Evolutionary conservation across 2,329 filamentous ascomycete species (phyloP).

Genomic region (Chaetomiaceae sp.): DNA sequence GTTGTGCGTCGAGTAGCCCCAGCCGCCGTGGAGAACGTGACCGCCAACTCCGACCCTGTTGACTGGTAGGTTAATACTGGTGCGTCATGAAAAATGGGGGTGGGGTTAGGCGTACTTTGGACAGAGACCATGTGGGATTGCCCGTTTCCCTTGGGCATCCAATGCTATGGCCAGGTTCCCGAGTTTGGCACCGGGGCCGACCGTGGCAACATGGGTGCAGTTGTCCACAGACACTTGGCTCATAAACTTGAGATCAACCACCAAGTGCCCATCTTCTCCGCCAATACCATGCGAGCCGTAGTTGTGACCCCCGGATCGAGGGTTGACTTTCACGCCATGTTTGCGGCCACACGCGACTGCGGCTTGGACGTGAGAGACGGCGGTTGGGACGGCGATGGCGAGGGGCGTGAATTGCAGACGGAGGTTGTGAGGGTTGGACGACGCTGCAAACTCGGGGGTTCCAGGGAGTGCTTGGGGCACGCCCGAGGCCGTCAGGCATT

Average conservation of each 20-base stretch:
- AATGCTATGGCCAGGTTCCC: conserved; percentile 40
- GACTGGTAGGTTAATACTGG: no score
- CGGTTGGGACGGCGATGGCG: conserved; percentile 39
- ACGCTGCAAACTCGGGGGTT: not conserved
- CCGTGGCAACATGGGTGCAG: conserved; percentile 33
- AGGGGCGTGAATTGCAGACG: conserved; percentile 32
- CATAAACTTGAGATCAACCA: conserved; percentile 41
- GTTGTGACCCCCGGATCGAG: conserved; percentile 45
- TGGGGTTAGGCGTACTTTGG: conserved; percentile 34
- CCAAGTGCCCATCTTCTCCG: conserved; percentile 41
- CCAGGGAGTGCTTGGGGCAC: not conserved
- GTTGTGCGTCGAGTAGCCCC: conserved; percentile 32
- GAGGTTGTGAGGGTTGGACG: conserved; percentile 14
- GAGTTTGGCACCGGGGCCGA: conserved; percentile 44
- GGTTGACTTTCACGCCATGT: conserved; percentile 39
- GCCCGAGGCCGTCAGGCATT: not conserved
- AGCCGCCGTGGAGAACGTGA: conserved; percentile 36
- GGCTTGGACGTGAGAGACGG: conserved; percentile 38
- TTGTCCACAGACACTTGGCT: conserved; percentile 37
- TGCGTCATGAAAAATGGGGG: not conserved
- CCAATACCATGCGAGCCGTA: conserved; percentile 44
- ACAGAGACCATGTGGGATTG: conserved; percentile 45
- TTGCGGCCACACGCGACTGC: conserved; percentile 40
- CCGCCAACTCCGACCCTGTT: conserved; percentile 34
- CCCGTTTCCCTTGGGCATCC: conserved; percentile 33